phyloP scores from a whole-genome alignment of 2,329 filamentous ascomycete species.

The Pyrenophora graminea region DNA sequence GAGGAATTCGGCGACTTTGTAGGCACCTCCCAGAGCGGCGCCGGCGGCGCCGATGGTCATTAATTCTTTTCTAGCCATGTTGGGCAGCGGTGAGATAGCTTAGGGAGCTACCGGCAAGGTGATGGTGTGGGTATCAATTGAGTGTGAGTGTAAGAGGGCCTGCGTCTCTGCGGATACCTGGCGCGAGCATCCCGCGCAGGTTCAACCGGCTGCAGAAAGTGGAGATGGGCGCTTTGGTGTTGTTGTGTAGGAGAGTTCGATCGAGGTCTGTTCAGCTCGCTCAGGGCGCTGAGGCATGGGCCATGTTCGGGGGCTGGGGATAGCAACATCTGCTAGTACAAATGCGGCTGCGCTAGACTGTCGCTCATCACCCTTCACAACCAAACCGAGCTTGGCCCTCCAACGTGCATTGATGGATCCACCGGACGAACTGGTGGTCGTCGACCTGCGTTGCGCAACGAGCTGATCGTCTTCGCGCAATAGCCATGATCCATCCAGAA shows the following conservation, averaged over 20 bases:
- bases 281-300: constrained; percentile 1
- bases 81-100: constrained; percentile 13
- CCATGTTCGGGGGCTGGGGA: constrained; percentile 23
- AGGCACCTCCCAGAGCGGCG: constrained; percentile 42
- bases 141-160: constrained; percentile 18
- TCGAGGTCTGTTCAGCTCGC: constrained; percentile 4
- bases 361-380: constrained; percentile 17
- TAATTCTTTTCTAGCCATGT: constrained; percentile 41
- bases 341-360: constrained; percentile 10
- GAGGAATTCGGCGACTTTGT: constrained; percentile 46
- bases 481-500: too few relatives aligned
- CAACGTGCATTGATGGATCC: not conserved
- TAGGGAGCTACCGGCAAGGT: constrained; percentile 14
- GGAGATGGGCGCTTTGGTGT: constrained; percentile 19
- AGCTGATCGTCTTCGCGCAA: constrained; percentile 4
- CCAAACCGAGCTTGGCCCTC: constrained; percentile 25
- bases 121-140: constrained; percentile 23
- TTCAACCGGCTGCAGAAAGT: constrained; percentile 24
- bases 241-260: constrained; percentile 22
- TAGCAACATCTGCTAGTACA: constrained; percentile 9
- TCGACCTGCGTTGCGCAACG: not conserved
- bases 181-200: constrained; percentile 42
- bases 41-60: constrained; percentile 40
- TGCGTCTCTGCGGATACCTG: constrained; percentile 35
- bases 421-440: constrained; percentile 11